Evolutionary conservation across 2,329 filamentous ascomycete genomes (phyloP).

Genomic region (Clonostachys sp.): DNA sequence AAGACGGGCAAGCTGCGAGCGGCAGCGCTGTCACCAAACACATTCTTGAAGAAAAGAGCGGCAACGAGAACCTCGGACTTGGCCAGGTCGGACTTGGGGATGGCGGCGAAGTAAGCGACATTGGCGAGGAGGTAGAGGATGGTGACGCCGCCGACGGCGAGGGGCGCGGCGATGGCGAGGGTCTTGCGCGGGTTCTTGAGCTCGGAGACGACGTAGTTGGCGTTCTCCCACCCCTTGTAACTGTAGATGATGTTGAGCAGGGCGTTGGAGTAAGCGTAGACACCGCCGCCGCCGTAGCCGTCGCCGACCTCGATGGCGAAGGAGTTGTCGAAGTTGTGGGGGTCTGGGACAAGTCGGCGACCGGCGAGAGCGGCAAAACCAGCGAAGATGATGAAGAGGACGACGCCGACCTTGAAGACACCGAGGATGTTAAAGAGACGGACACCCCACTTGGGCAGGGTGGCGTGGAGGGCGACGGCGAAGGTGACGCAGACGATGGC

Average conservation of each 20-base stretch:
- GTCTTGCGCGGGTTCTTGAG: slow-evolving; percentile 50
- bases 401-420: slow-evolving; percentile 54
- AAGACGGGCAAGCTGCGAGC: slow-evolving; percentile 45
- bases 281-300: slow-evolving; percentile 41
- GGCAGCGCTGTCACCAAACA: slow-evolving; percentile 53
- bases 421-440: slow-evolving; percentile 55
- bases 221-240: slow-evolving; percentile 61
- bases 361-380: slow-evolving; percentile 54
- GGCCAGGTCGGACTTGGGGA: slow-evolving; percentile 52
- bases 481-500: slow-evolving; percentile 50
- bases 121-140: slow-evolving; percentile 60
- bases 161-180: slow-evolving; percentile 48
- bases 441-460: slow-evolving; percentile 52
- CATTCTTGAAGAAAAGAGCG: slow-evolving; percentile 54
- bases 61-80: slow-evolving; percentile 56
- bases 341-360: slow-evolving; percentile 38
- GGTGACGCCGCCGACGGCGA: slow-evolving; percentile 54
- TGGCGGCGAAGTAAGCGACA: slow-evolving; percentile 61
- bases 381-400: slow-evolving; percentile 57
- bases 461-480: slow-evolving; percentile 44
- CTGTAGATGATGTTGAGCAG: slow-evolving; percentile 55
- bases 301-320: slow-evolving; percentile 39
- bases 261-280: slow-evolving; percentile 51
- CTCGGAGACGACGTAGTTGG: slow-evolving; percentile 57
- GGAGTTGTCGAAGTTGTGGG: slow-evolving; percentile 52